Percentiles rank a stretch among this genome's conserved stretches.
Evolutionary conservation across 495 filamentous ascomycete genomes (phyloP).

Genomic region (Podospora pseudopauciseta): DNA sequence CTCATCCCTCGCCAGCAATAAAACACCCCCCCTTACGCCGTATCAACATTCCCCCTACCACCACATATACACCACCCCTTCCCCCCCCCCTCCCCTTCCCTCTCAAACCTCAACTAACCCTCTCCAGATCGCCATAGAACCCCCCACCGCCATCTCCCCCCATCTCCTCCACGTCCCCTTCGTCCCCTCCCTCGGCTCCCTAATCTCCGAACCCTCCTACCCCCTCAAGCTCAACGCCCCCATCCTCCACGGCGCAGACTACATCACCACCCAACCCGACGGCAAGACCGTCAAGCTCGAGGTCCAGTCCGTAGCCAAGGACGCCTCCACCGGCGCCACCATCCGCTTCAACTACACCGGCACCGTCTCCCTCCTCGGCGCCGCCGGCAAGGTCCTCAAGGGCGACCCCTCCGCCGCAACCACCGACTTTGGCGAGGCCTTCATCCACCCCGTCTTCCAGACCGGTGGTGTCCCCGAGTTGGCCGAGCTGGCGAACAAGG

Average conservation of each 20-base stretch:
- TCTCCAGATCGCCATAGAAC: conserved; percentile 34
- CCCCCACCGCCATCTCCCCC: conserved; percentile 27
- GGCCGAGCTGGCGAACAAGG: conserved; percentile 48
- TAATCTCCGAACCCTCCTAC: conserved; percentile 35
- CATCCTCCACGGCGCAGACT: conserved; percentile 30
- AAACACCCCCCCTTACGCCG: too few relatives aligned
- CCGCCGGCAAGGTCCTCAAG: conserved; percentile 40
- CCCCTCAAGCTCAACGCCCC: conserved; percentile 36
- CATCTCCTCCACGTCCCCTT: conserved; percentile 17
- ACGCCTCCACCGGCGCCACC: conserved; percentile 33
- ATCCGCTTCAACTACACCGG: conserved; percentile 53
- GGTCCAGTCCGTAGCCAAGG: conserved; percentile 46
- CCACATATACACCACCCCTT: background rate
- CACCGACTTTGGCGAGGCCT: conserved; percentile 54
- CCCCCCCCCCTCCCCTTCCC: background rate
- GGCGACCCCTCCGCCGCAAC: conserved; percentile 46
- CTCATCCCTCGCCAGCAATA: background rate
- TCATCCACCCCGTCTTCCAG: conserved; percentile 54
- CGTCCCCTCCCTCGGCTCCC: conserved; percentile 21
- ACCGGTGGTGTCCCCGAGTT: conserved; percentile 51
- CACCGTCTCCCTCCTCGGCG: conserved; percentile 37
- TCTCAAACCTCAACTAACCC: background rate
- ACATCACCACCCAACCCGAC: conserved; percentile 48
- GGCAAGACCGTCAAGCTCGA: conserved; percentile 49
- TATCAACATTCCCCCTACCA: too few relatives aligned